These are phyloP conservation scores for Epichloe sibirici DNA, from an alignment of 2,329 filamentous ascomycete species.

Conservation along the genomic window DNA sequence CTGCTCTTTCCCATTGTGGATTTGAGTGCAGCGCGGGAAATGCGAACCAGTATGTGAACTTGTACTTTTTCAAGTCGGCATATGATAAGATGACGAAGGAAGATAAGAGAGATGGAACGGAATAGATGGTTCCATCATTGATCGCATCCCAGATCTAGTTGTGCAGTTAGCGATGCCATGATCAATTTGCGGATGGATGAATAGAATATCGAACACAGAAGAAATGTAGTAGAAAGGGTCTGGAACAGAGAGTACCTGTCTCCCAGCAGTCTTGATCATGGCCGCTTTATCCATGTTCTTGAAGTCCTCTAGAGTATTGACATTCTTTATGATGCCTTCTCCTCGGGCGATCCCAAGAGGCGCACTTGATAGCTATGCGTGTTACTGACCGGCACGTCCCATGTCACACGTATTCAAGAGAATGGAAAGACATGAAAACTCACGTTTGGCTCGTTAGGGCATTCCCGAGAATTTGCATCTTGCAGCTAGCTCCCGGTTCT, in stretches of 20 bases:
- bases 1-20: slow-evolving; percentile 61
- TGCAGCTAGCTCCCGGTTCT: slow-evolving; percentile 62
- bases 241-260: slow-evolving; percentile 44
- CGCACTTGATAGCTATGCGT: slow-evolving; percentile 32
- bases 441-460: slow-evolving; percentile 76
- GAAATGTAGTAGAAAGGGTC: not conserved
- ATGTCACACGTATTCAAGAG: not conserved
- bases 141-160: slow-evolving; percentile 91
- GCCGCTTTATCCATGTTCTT: slow-evolving; percentile 67
- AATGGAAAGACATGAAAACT: slow-evolving; percentile 21
- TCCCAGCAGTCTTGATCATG: slow-evolving; percentile 66
- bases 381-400: not conserved
- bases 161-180: not conserved
- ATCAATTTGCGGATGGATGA: not conserved
- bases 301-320: slow-evolving; percentile 93
- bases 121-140: slow-evolving; percentile 90
- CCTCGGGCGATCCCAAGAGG: slow-evolving; percentile 65
- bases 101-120: slow-evolving; percentile 78
- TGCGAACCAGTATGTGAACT: slow-evolving; percentile 95
- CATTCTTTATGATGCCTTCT: slow-evolving; percentile 89
- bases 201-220: not conserved
- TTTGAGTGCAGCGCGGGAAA: slow-evolving; percentile 90
- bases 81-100: slow-evolving; percentile 86
- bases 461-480: slow-evolving; percentile 81
- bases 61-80: slow-evolving; percentile 94